Evolutionary conservation across 2,329 filamentous ascomycete species (phyloP), one percentile per base, ranked within the genome.

Genomic region (Fusarium incarnatum): DNA sequence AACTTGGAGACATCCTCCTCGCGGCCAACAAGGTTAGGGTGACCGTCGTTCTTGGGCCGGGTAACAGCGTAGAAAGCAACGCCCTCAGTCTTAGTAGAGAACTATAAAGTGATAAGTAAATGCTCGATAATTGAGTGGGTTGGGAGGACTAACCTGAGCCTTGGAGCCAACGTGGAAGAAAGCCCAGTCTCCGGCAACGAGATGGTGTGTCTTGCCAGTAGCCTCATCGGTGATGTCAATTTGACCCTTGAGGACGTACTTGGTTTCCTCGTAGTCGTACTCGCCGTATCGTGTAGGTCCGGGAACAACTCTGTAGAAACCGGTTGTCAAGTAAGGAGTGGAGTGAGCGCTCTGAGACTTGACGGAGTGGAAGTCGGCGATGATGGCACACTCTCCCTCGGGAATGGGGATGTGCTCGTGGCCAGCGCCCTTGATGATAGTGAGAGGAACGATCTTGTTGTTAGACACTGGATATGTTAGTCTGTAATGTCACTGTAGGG

Each of bases 81-180:
- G 1, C 67, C 67, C 2, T 69, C 55, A 1, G 67, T 50, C 27
- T 25, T 56, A 1, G 67, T 69, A 6, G 67, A 69, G 32, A 69
- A 69, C 67, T 69, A 27, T 2, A 34, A 27, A 20, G 15, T 6
- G 0, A 8, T 66, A 11, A 69, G 50, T 8, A 1, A 22, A 8
- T 28, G 16, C 0, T 25, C 0, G 9, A 0, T 8, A 6, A 8
- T 16, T 1, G 10, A 15, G 1, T 3, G n/a, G 13, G 6, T 18
- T 6, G 3, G 15, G 15, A 10, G 7, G 6, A 47, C 47, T 23
- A 16, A 67, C 66, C 41, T 69, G 65, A 6, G 66, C 67, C 44
- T 69, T 69, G 11, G 67, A 69, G 22, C 67, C 67, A 25, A 69
- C 67, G 11, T 69, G 66, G 28, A 69, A 69, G 48, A 69, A 69